Evolutionary conservation across 805 yeast species (phyloP).

Genomic region (Danielia reshetovae): DNA sequence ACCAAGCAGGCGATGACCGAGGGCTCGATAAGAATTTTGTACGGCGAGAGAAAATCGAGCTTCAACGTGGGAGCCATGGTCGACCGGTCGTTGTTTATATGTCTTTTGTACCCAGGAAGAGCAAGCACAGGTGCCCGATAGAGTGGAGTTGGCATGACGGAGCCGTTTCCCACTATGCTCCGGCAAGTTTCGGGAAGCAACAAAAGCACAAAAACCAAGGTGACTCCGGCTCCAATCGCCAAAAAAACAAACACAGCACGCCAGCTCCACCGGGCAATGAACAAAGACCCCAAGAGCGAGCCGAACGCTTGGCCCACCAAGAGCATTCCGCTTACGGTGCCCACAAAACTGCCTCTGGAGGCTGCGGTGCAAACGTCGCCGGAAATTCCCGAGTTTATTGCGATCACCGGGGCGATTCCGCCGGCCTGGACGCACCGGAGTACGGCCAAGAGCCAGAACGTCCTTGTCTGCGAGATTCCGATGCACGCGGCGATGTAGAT

Average conservation of each 20-base stretch:
- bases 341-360: constrained; percentile 69
- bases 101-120: constrained; percentile 22
- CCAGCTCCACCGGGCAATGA: constrained; percentile 46
- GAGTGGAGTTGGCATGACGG: constrained; percentile 47
- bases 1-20: constrained; percentile 48
- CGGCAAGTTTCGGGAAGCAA: constrained; percentile 74
- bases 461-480: constrained; percentile 58
- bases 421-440: constrained; percentile 74
- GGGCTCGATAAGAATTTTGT: constrained; percentile 38
- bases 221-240: constrained; percentile 56
- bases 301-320: constrained; percentile 76
- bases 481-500: constrained; percentile 59
- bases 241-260: constrained; percentile 75
- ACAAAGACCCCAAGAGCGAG: constrained; percentile 59
- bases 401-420: constrained; percentile 71
- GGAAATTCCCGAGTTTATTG: constrained; percentile 64
- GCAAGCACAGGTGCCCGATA: constrained; percentile 45
- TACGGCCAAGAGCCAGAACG: constrained; percentile 58
- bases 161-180: constrained; percentile 69
- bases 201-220: constrained; percentile 27
- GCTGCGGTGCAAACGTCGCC: constrained; percentile 67
- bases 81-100: constrained; percentile 27
- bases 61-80: constrained; percentile 3
- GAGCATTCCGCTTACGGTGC: constrained; percentile 60
- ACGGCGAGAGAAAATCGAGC: constrained; percentile 23